Base-by-base conservation (phyloP, 2,329 filamentous ascomycete genomes). In the Epichloe brachyelytri region DNA sequence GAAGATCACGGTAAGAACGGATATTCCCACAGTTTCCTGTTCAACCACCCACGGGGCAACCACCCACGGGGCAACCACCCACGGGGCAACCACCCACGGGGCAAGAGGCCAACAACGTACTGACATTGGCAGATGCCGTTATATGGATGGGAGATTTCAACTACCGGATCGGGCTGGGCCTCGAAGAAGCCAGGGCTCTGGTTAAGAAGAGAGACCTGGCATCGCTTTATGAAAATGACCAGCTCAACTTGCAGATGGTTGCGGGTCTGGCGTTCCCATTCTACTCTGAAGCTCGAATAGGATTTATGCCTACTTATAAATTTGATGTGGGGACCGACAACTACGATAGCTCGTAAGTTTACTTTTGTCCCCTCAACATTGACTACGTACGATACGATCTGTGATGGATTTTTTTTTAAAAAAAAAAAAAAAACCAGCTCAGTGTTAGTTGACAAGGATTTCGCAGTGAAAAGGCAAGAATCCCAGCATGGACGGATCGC, bases 131-230 rank as follows among this genome's bases (percentile, higher is more conserved):
- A 77, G 80, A 83, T 58, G 77, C 86, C 20, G 84, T 97, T 37
- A 84, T 96, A 49, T 98, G 93, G 91, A 77, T 96, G 41, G 93
- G 93, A 5, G 93, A 98, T 66, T 98, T 98, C 73, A 98, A 98
- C 64, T 98, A 98, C 67, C 85, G 93, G 17, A 95, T 98, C 59
- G 91, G 90, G 1, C 75, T 97, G 52, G 78, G 77, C 43, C 82
- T 88, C 56, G 88, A 95, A 39, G 82, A 77, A 53, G 87, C 88
- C 7, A 83, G 86, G 57, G 78, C 82, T 34, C 71, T 95, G 10
- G 80, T 95, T 50, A 78, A 83, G 59, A 76, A 78, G 50, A 74
- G 79, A 26, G 85, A 96, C 60, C 73, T 95, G 11, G 86, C 85
- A 51, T 83, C 77, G 17, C 70, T 97, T 47, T 94, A 95, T 63